Base-by-base conservation (phyloP, 495 filamentous ascomycete species). In the Hypoxylon cercidicola region DNA sequence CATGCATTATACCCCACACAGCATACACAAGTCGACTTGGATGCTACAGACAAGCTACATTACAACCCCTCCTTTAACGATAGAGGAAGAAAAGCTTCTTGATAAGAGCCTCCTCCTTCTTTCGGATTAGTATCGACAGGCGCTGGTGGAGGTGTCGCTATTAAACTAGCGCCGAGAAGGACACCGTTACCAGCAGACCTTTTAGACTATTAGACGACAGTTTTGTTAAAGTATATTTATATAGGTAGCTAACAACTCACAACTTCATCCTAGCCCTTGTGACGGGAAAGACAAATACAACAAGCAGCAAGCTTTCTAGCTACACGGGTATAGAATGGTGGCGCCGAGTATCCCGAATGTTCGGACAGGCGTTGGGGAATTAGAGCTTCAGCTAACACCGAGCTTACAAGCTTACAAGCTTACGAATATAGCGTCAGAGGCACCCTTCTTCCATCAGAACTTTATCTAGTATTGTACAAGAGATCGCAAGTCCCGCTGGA, bases 51-150 rank as follows among this genome's bases (percentile, higher is more conserved):
- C 44, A n/a, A 19, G n/a, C 13, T 40, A 40, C 37, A 40, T 40
- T 16, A 23, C 5, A 34, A 40, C 48, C 62, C 54, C 62, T 48
- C 48, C 34, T 59, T 54, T 8, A 32, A 4, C 37, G 25, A 3
- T 18, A 15, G 11, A 9, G 7, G 21, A 16, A 21, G 32, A 34
- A 35, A 19, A 40, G 40, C 30, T 49, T 54, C 48, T 25, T 30
- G 61, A 64, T 59, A 41, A 52, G 52, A 55, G 41, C 51, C 50
- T 56, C 57, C 64, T 66, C 64, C 64, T 62, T 46, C 23, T 61
- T 66, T 46, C 13, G 57, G 64, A 53, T 52, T 66, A 52, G 63
- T 28, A 48, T 1, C 20, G 15, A 40, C 35, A 19, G n/a, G 4
- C 6, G 16, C 12, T 45, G 34, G 7, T n/a, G n/a, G 37, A 40